Evolutionary conservation across 208 protist species (phyloP).

Genomic region (Crithidia sp.): DNA sequence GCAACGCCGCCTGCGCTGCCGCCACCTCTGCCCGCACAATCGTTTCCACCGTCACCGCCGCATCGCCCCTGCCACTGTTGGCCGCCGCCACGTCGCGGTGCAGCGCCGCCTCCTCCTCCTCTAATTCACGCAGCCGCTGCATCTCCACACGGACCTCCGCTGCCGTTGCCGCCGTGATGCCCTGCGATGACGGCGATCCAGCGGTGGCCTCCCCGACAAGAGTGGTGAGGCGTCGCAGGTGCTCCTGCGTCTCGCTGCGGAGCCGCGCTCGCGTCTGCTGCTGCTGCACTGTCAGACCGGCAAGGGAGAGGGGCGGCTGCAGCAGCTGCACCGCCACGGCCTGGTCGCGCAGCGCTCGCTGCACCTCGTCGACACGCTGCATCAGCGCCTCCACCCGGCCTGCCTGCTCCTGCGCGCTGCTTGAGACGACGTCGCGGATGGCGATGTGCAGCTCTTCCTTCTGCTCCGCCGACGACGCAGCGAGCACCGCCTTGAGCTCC

Average conservation of each 20-base stretch:
- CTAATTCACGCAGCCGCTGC: conserved; percentile 11
- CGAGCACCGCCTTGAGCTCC: conserved; percentile 14
- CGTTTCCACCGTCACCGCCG: conserved; percentile 20
- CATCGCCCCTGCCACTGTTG: neutral
- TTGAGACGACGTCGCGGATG: conserved; percentile 7
- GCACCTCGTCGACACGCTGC: conserved; percentile 20
- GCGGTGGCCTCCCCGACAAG: conserved; percentile 12
- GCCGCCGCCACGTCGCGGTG: conserved; percentile 17
- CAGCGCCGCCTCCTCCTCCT: conserved; percentile 26
- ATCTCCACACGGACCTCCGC: conserved; percentile 19
- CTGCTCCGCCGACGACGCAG: conserved; percentile 1
- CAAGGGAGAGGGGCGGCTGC: conserved; percentile 15
- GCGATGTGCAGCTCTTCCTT: conserved; percentile 15
- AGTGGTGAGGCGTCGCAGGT: conserved; percentile 12
- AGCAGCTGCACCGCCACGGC: conserved; percentile 26
- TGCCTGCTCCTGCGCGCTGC: conserved; percentile 8
- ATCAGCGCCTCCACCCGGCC: conserved; percentile 20
- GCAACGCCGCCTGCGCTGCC: conserved; percentile 15
- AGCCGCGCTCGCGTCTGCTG: conserved; percentile 17
- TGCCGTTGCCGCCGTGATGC: neutral
- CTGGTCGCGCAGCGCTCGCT: conserved; percentile 27
- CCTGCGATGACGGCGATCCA: neutral
- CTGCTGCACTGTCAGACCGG: conserved; percentile 25
- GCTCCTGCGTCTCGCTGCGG: conserved; percentile 19
- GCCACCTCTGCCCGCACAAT: conserved; percentile 22